A percentile compares a stretch with the other conserved stretches of the same genome.
phyloP scores from a whole-genome alignment of 2,329 filamentous ascomycete species.

The Colletotrichum cordylinicola region DNA sequence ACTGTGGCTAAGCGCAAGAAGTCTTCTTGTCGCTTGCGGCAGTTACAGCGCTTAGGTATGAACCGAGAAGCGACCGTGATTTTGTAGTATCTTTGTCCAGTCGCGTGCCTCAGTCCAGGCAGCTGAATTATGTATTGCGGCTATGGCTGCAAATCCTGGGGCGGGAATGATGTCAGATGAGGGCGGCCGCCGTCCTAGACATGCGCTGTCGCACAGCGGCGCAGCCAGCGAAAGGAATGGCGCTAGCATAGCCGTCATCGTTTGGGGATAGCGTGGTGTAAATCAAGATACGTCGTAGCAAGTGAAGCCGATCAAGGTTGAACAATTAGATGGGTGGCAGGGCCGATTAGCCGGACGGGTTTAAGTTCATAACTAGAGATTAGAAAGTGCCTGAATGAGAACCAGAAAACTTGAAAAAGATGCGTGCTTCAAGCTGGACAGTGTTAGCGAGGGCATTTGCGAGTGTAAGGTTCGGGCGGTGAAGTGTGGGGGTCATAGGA shows the following conservation, averaged over 20 bases:
- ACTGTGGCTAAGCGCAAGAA: background rate
- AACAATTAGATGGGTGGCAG: background rate
- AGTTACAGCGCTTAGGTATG: background rate
- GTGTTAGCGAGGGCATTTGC: background rate
- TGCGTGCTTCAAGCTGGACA: background rate
- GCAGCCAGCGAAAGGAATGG: background rate
- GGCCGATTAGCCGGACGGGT: background rate
- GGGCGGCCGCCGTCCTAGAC: background rate
- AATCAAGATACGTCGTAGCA: background rate
- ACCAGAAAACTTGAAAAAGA: background rate
- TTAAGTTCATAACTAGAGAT: background rate
- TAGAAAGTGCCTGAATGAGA: background rate
- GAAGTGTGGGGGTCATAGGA: background rate
- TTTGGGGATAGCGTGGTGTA: background rate
- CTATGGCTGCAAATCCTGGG: background rate
- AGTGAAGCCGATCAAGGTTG: background rate
- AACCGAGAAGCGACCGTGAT: background rate
- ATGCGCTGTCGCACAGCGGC: background rate
- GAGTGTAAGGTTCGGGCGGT: too few species aligned
- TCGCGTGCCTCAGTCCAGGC: background rate
- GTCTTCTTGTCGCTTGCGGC: background rate
- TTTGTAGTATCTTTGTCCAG: background rate
- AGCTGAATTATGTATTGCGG: background rate
- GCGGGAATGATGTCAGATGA: background rate
- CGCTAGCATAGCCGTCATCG: background rate